Percentiles rank a stretch among this genome's conserved stretches.
These are phyloP conservation scores for Aspergillus affinis DNA, from an alignment of 495 filamentous ascomycete species.

Conservation along the genomic window DNA sequence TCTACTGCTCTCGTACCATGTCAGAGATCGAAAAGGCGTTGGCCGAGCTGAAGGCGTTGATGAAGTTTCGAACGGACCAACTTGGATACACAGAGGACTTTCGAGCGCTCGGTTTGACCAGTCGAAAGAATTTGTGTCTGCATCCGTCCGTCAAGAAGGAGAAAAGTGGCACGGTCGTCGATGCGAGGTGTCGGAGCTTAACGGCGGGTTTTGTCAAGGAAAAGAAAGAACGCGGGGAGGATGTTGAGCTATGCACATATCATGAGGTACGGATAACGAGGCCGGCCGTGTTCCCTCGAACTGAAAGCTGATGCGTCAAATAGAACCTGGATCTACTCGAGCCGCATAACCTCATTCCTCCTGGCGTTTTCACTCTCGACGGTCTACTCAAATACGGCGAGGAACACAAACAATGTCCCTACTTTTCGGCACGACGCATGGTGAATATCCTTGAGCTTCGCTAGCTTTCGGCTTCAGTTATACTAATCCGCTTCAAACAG, in stretches of 20 bases:
- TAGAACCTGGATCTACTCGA: constrained; percentile 93
- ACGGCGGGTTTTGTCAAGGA: constrained; percentile 97
- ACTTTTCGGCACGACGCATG: constrained; percentile 95
- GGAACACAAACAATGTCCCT: constrained; percentile 94
- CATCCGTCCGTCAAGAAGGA: constrained; percentile 94
- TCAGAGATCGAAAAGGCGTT: constrained; percentile 79
- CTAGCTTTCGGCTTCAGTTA: not conserved
- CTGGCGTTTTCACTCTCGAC: constrained; percentile 96
- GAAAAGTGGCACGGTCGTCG: constrained; percentile 90
- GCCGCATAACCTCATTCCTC: constrained; percentile 87
- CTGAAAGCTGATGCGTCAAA: constrained; percentile 20
- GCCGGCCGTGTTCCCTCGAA: not conserved
- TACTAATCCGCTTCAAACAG: not conserved
- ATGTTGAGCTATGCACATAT: constrained; percentile 91
- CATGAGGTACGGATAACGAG: constrained; percentile 67
- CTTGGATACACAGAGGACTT: constrained; percentile 91
- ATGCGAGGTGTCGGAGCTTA: constrained; percentile 90
- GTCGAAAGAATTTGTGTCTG: constrained; percentile 95
- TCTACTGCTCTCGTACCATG: constrained; percentile 93
- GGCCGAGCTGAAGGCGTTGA: constrained; percentile 84
- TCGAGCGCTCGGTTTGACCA: constrained; percentile 85
- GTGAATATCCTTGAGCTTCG: not conserved
- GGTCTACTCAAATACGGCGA: constrained; percentile 84
- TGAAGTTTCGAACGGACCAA: constrained; percentile 88
- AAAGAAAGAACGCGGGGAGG: constrained; percentile 91